phyloP scores from a whole-genome alignment of 2,329 filamentous ascomycete species.

The Colletotrichum chlorophyti region DNA sequence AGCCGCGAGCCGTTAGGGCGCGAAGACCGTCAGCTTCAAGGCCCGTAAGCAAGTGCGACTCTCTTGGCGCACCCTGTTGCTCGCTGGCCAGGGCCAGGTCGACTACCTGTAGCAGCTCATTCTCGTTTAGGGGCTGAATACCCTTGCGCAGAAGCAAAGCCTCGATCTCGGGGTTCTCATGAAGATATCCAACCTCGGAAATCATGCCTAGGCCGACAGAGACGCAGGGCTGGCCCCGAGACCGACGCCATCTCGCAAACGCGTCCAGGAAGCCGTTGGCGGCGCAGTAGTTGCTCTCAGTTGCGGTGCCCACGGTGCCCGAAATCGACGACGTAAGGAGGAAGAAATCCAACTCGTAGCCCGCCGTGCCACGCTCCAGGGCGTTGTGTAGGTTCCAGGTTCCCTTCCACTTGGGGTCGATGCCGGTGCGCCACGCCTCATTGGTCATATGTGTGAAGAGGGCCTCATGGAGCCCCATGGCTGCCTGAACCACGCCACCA shows the following conservation, averaged over 20 bases:
- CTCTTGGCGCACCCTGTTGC: neutral
- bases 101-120: conserved; percentile 37
- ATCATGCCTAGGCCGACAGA: conserved; percentile 42
- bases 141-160: conserved; percentile 41
- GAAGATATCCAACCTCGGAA: conserved; percentile 43
- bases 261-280: conserved; percentile 42
- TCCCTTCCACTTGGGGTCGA: conserved; percentile 34
- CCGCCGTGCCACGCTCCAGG: too few species aligned
- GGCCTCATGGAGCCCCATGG: conserved; percentile 39
- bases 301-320: conserved; percentile 38
- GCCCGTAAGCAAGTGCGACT: conserved; percentile 36
- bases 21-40: conserved; percentile 33
- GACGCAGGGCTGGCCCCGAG: conserved; percentile 34
- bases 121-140: conserved; percentile 41
- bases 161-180: conserved; percentile 44
- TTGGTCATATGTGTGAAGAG: conserved; percentile 35
- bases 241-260: conserved; percentile 38
- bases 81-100: conserved; percentile 32
- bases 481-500: conserved; percentile 41
- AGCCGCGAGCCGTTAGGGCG: too few species aligned
- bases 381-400: conserved; percentile 35
- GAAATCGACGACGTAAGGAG: conserved; percentile 32
- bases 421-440: conserved; percentile 32
- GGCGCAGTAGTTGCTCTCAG: conserved; percentile 40
- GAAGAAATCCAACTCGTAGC: conserved; percentile 39